Percentiles rank a stretch among this genome's conserved stretches.
These are phyloP conservation scores for Cardiospermum halicacabum DNA, from an alignment of 345 rosid species.

Conservation along the genomic window DNA sequence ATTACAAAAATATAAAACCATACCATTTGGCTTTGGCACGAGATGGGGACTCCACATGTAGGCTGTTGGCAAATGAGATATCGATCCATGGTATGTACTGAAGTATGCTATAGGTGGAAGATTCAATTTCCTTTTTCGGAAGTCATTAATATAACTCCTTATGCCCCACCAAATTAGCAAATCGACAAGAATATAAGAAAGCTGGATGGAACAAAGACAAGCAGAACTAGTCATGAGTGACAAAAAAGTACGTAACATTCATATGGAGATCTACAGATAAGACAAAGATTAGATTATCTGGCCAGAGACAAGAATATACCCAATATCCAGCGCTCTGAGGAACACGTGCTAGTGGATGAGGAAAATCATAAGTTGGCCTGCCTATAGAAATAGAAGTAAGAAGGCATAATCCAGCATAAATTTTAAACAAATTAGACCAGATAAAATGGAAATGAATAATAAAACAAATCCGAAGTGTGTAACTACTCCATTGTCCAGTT, in stretches of 20 bases:
- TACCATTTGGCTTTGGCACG: conserved; percentile 96
- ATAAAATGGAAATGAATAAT: background rate
- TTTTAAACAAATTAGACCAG: background rate
- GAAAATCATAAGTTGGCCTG: conserved; percentile 99
- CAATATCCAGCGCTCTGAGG: conserved; percentile 93
- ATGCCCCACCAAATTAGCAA: conserved; percentile 98
- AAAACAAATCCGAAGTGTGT: background rate
- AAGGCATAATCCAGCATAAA: conserved; percentile 23
- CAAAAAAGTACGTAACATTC: background rate
- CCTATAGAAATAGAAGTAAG: conserved; percentile 63
- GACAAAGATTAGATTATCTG: background rate
- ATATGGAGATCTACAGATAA: background rate
- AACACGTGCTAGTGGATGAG: conserved; percentile 97
- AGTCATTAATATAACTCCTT: conserved; percentile 87
- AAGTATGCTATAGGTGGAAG: conserved; percentile 92
- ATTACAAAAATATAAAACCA: conserved; percentile 11
- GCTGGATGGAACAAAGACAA: conserved; percentile 42
- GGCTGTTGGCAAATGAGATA: conserved; percentile 94
- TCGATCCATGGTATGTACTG: conserved; percentile 89
- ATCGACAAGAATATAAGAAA: conserved; percentile 91
- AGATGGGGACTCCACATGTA: conserved; percentile 98
- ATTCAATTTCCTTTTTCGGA: conserved; percentile 77
- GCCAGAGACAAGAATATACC: conserved; percentile 44
- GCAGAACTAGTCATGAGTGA: conserved; percentile 2
- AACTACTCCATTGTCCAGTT: background rate